Percentiles rank a stretch among this genome's conserved stretches.
phyloP scores from a whole-genome alignment of 495 filamentous ascomycete species.

The Podospora anserina region DNA sequence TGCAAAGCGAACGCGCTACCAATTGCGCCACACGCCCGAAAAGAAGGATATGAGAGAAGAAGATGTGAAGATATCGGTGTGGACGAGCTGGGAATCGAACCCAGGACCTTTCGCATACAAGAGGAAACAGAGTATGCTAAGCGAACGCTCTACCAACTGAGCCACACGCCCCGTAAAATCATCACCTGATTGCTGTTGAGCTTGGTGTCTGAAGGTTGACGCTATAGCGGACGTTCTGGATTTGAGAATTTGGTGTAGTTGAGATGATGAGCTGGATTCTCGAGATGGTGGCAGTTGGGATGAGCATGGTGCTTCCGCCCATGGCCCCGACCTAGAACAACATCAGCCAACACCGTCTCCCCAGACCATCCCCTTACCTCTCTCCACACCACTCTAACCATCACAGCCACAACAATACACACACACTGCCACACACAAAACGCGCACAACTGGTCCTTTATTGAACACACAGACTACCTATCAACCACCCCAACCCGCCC shows the following conservation, averaged over 20 bases:
- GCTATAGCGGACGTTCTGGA: too few species aligned
- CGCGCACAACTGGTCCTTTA: neutral
- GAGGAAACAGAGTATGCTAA: neutral
- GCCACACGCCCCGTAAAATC: neutral
- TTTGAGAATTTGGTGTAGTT: too few species aligned
- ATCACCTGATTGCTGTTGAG: too few species aligned
- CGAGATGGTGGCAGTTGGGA: too few species aligned
- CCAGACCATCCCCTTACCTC: neutral
- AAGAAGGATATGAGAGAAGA: too few species aligned
- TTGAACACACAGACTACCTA: neutral
- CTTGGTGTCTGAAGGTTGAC: too few species aligned
- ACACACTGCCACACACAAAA: neutral
- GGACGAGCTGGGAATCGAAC: constrained; percentile 1
- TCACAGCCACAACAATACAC: neutral
- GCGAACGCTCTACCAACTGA: too few species aligned
- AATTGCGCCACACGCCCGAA: too few species aligned
- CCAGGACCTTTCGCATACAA: neutral
- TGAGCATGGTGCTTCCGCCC: too few species aligned
- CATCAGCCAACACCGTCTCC: neutral
- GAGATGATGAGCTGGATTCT: too few species aligned
- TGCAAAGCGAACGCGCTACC: too few species aligned
- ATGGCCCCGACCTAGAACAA: too few species aligned
- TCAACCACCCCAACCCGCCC: neutral
- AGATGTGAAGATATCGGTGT: neutral
- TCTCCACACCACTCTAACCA: neutral